phyloP scores from a whole-genome alignment of 2,329 filamentous ascomycete species.

The Monilinia fructicola region DNA sequence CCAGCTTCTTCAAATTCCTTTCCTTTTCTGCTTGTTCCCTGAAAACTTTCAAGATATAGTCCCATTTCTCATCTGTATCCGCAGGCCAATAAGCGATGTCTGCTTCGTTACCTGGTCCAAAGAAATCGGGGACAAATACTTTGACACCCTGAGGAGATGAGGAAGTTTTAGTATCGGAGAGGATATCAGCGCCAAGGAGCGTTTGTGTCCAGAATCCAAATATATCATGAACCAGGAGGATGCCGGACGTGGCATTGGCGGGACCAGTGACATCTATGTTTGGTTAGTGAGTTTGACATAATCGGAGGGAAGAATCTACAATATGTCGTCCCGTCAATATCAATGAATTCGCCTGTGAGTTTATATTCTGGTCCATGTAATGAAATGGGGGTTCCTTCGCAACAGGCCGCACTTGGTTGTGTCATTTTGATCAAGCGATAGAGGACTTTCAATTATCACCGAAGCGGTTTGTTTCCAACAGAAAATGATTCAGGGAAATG shows the following conservation, averaged over 20 bases:
- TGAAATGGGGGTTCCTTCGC: neutral
- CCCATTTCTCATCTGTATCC: conserved; percentile 29
- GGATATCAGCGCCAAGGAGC: conserved; percentile 65
- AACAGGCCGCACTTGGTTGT: conserved; percentile 18
- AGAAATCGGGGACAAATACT: conserved; percentile 89
- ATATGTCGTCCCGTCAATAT: conserved; percentile 3
- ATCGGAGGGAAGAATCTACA: neutral
- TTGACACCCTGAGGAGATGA: conserved; percentile 57
- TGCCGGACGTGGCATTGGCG: conserved; percentile 51
- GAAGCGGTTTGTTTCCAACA: neutral
- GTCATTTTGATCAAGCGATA: conserved; percentile 15
- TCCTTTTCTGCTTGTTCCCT: conserved; percentile 24
- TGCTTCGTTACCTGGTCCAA: conserved; percentile 55
- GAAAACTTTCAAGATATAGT: conserved; percentile 33
- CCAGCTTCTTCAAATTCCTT: conserved; percentile 25
- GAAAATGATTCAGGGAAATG: neutral
- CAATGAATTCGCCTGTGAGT: conserved; percentile 1
- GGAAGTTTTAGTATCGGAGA: conserved; percentile 46
- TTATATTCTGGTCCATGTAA: conserved; percentile 8
- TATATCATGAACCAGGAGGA: conserved; percentile 64
- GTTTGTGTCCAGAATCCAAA: conserved; percentile 70
- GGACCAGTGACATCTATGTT: conserved; percentile 48
- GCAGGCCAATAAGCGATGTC: conserved; percentile 28
- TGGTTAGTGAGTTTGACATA: neutral
- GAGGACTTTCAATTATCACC: neutral